Evolutionary conservation across 106 monocot species (phyloP).

Genomic region (Platanthera guangdongensis): DNA sequence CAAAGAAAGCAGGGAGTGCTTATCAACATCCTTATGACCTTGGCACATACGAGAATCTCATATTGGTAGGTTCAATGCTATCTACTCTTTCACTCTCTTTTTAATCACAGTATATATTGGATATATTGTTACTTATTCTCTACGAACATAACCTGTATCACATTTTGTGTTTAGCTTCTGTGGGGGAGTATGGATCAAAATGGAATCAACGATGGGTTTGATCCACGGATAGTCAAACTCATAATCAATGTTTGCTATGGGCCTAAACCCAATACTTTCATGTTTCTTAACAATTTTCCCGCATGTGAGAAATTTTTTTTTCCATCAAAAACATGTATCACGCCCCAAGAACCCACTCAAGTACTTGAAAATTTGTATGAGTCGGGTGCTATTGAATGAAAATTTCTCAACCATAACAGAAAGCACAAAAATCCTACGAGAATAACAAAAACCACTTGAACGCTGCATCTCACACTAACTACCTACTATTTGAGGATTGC

Average conservation of each 20-base stretch:
- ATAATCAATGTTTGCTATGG: background rate
- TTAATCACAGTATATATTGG: background rate
- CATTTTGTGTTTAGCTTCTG: background rate
- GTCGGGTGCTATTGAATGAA: no score
- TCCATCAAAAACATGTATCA: no score
- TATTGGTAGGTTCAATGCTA: conserved; percentile 35
- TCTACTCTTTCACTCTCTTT: background rate
- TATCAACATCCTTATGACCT: conserved; percentile 94
- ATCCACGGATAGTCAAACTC: no score
- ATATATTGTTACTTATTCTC: conserved; percentile 4
- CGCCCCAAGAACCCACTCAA: no score
- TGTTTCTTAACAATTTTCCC: background rate
- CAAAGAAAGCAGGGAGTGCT: conserved; percentile 71
- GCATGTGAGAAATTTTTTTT: background rate
- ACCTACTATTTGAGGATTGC: no score
- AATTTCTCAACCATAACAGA: no score
- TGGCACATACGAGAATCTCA: conserved; percentile 84
- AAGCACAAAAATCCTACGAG: no score
- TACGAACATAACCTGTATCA: background rate
- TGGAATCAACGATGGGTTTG: no score
- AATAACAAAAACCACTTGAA: no score
- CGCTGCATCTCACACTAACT: no score
- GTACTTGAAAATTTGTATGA: no score
- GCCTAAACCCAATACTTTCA: background rate
- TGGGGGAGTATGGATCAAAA: background rate